Evolutionary conservation across 78 protist species (phyloP).

Genomic region (Bodo saltans): DNA sequence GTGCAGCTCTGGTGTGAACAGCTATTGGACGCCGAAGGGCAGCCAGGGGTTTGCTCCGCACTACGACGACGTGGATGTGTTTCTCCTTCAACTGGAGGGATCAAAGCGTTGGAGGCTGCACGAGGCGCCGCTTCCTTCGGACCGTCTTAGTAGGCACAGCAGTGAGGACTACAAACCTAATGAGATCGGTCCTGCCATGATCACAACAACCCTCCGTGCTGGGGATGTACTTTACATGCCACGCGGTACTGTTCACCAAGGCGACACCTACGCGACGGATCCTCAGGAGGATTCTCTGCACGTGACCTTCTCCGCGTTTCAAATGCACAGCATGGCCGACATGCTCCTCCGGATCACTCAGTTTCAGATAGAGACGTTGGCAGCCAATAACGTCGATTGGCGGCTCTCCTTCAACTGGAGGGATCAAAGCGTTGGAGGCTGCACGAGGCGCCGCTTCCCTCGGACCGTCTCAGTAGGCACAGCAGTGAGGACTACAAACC

Average conservation of each 20-base stretch:
- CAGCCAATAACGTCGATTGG: no score
- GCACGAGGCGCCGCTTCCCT: constrained; percentile 37
- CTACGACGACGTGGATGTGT: constrained; percentile 86
- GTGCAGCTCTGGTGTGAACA: constrained; percentile 68
- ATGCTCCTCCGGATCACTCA: no score
- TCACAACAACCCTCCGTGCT: constrained; percentile 34
- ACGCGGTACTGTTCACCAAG: constrained; percentile 81
- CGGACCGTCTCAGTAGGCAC: not conserved
- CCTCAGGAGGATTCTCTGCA: constrained; percentile 56
- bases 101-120: constrained; percentile 73
- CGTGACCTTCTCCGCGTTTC: constrained; percentile 65
- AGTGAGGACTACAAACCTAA: constrained; percentile 29
- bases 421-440: constrained; percentile 79
- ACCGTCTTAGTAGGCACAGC: not conserved
- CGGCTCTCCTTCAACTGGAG: constrained; percentile 76
- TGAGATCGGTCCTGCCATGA: not conserved
- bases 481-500: constrained; percentile 27
- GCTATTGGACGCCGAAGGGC: constrained; percentile 79
- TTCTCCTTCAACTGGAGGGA: constrained; percentile 79
- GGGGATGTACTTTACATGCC: constrained; percentile 89
- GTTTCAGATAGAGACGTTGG: no score
- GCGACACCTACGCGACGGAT: not conserved
- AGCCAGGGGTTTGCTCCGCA: constrained; percentile 87
- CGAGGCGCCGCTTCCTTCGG: constrained; percentile 18
- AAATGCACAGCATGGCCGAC: constrained; percentile 58